Evolutionary conservation across 495 filamentous ascomycete species (phyloP).

Genomic region (Podospora anserina): DNA sequence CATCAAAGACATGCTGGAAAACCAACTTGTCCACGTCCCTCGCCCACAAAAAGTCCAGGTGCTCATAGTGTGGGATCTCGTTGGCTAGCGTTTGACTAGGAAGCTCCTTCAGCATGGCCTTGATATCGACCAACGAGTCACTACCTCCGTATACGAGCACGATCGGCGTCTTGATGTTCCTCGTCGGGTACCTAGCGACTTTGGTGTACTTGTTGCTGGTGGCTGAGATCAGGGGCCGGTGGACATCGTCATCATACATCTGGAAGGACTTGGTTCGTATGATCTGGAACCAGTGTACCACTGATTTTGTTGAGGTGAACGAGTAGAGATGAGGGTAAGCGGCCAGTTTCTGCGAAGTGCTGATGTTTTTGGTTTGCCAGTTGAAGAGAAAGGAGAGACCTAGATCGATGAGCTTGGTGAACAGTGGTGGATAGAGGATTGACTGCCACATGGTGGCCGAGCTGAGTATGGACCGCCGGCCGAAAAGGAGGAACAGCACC

Average conservation of each 20-base stretch:
- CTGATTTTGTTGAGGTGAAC: conserved; percentile 90
- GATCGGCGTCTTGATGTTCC: conserved; percentile 94
- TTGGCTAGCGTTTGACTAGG: conserved; percentile 79
- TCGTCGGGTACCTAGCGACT: conserved; percentile 91
- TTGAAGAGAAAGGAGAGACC: conserved; percentile 79
- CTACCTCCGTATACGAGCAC: conserved; percentile 89
- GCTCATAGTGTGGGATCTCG: conserved; percentile 86
- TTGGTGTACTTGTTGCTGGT: conserved; percentile 60
- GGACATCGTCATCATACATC: conserved; percentile 95
- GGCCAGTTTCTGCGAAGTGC: conserved; percentile 82
- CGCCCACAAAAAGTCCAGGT: conserved; percentile 97
- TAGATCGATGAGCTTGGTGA: conserved; percentile 82
- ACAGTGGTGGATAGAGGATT: conserved; percentile 91
- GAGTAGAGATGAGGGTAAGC: conserved; percentile 97
- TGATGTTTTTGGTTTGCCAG: conserved; percentile 86
- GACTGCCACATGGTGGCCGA: conserved; percentile 97
- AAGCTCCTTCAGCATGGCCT: conserved; percentile 83
- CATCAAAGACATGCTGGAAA: conserved; percentile 85
- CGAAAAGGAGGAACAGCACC: conserved; percentile 89
- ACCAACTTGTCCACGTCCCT: conserved; percentile 77
- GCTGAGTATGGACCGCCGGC: conserved; percentile 86
- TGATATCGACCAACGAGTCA: conserved; percentile 93
- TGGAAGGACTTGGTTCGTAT: conserved; percentile 93
- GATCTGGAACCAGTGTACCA: conserved; percentile 99
- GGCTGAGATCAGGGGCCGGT: conserved; percentile 45